phyloP scores from a whole-genome alignment of 805 yeast species.

The Wickerhamiella australiensis region DNA sequence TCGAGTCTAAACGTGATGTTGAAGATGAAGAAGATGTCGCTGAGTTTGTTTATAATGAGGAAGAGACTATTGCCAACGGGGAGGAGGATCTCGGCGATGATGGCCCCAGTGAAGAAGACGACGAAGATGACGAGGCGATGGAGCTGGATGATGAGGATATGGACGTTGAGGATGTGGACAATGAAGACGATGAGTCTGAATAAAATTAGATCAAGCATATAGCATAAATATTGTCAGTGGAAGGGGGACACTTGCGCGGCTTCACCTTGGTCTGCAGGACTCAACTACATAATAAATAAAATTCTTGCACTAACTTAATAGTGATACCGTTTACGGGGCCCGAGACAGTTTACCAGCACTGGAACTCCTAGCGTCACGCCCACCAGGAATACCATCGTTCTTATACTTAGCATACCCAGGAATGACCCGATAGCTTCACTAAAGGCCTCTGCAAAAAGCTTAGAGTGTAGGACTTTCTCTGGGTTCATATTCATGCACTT shows the following conservation, averaged over 20 bases:
- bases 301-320: background rate
- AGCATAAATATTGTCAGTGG: too few relatives aligned
- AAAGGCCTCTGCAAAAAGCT: conserved; percentile 66
- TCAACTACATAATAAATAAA: background rate
- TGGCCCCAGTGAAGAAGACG: conserved; percentile 26
- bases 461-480: conserved; percentile 49
- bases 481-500: conserved; percentile 78
- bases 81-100: conserved; percentile 35
- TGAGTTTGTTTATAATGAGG: conserved; percentile 31
- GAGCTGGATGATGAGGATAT: conserved; percentile 9
- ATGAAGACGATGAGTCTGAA: conserved; percentile 5
- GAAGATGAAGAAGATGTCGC: conserved; percentile 30
- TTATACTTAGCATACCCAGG: conserved; percentile 56
- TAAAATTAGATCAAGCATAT: background rate
- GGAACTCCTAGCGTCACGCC: conserved; percentile 25
- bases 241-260: too few relatives aligned
- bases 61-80: conserved; percentile 35
- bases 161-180: background rate
- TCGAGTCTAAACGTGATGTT: conserved; percentile 27
- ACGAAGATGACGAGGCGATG: conserved; percentile 25
- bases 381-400: conserved; percentile 38
- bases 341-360: conserved; percentile 21
- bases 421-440: conserved; percentile 74
- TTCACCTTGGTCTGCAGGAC: background rate
- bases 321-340: background rate